phyloP scores from a whole-genome alignment of 768 basidiomycete genomes.

The Tylopilus felleus region DNA sequence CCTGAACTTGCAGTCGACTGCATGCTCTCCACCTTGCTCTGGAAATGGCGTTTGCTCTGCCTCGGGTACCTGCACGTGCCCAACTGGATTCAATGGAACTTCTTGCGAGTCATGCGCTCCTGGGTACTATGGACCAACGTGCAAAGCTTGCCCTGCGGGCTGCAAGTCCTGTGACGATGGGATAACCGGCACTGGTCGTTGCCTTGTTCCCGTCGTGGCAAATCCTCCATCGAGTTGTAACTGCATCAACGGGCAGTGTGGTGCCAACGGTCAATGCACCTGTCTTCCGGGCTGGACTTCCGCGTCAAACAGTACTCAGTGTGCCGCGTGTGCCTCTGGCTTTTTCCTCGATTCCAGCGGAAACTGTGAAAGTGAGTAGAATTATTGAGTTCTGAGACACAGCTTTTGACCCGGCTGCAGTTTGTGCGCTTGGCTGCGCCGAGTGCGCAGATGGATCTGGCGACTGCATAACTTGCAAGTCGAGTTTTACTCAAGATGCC shows the following conservation, averaged over 20 bases:
- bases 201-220: constrained; percentile 48
- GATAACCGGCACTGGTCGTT: constrained; percentile 71
- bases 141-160: constrained; percentile 64
- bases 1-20: constrained; percentile 66
- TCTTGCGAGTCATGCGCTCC: constrained; percentile 75
- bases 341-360: constrained; percentile 71
- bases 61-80: constrained; percentile 69
- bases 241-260: constrained; percentile 79
- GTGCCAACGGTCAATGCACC: constrained; percentile 60
- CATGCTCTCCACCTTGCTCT: constrained; percentile 75
- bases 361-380: constrained; percentile 61
- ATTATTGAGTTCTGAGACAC: neutral
- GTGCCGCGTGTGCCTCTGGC: constrained; percentile 68
- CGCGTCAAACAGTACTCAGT: constrained; percentile 68
- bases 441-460: constrained; percentile 67
- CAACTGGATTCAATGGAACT: constrained; percentile 69
- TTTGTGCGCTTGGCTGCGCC: constrained; percentile 71
- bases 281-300: constrained; percentile 79
- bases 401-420: constrained; percentile 31
- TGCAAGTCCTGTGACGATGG: constrained; percentile 78
- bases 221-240: constrained; percentile 69
- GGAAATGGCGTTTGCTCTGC: constrained; percentile 69
- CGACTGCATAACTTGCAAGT: constrained; percentile 66
- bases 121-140: constrained; percentile 74
- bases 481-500: constrained; percentile 64